Base-by-base conservation (phyloP, 2,329 filamentous ascomycete genomes). In the Fusarium aywerte region DNA sequence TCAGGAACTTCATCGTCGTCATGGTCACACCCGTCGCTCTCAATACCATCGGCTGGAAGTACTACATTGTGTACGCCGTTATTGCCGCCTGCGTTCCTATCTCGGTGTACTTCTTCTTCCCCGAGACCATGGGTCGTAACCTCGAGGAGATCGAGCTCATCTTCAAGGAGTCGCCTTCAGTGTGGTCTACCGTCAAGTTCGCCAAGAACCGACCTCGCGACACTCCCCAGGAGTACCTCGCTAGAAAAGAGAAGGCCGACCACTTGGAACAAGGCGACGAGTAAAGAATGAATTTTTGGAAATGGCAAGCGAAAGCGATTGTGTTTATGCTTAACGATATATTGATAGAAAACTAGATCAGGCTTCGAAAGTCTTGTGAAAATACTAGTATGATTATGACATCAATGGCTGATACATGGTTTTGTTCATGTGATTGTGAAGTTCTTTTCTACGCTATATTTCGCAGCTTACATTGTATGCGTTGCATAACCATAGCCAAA, bases 21-120 rank as follows among this genome's bases (percentile, higher is more conserved):
- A 82, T 90, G 68, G 84, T 90, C 25, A 90, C 88, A 0, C 90
- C 89, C 0, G 84, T 89, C 1, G 82, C 90, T 5, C 83, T 91
- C 20, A 79, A 86, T 57, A 84, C 85, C 44, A 89, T 84, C 13
- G 80, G 81, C 15, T 88, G 82, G 74, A 83, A 84, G 36, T 81
- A 85, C 1, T 75, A 74, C 62, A 75, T 75, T 20, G 82, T 86
- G 2, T 85, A 84, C 23, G 74, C 76, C 6, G 74, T 74, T 23
- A 80, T 84, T 44, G 80, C 81, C 63, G 79, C 79, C 21, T 72
- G 78, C 9, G 82, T 84, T 36, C 74, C 82, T 10, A 77, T 81
- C 7, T 77, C 79, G 15, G 82, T 82, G 3, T 76, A 66, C 55
- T 69, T 76, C 40, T 68, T 75, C 53, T 76, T 76, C 57, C 75